These are phyloP conservation scores for Aspergillus avenaceus DNA, from an alignment of 495 filamentous ascomycete genomes.

Conservation along the genomic window DNA sequence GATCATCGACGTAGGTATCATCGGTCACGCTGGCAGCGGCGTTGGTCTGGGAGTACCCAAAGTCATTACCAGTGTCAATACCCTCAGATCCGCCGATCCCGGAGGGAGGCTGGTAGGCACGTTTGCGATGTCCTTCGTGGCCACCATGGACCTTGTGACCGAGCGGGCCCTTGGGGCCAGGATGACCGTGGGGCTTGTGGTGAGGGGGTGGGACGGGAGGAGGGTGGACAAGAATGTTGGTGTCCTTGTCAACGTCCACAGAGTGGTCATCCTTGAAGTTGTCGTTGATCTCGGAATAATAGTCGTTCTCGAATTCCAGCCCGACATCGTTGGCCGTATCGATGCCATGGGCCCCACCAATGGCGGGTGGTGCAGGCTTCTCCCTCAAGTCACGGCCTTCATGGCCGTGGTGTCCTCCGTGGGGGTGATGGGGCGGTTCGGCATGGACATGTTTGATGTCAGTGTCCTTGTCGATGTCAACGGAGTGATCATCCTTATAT, in stretches of 20 bases:
- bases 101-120: background rate
- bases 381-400: background rate
- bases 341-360: slow-evolving; percentile 7
- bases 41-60: background rate
- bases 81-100: background rate
- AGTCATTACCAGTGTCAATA: background rate
- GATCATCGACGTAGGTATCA: background rate
- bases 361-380: background rate
- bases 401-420: background rate
- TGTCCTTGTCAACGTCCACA: slow-evolving; percentile 10
- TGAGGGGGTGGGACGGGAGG: slow-evolving; percentile 2
- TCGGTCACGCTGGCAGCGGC: background rate
- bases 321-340: slow-evolving; percentile 27
- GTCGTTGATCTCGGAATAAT: slow-evolving; percentile 18
- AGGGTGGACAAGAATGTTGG: background rate
- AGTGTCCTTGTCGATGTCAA: background rate
- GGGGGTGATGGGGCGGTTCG: background rate
- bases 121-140: background rate
- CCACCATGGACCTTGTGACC: background rate
- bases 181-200: background rate
- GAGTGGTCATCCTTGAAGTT: slow-evolving; percentile 27
- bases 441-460: background rate
- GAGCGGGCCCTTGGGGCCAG: too few species aligned
- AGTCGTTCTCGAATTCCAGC: slow-evolving; percentile 18
- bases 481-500: slow-evolving; percentile 6